Percentiles rank a stretch among this genome's conserved stretches.
These are phyloP conservation scores for Musa acuminata DNA, from an alignment of 176 grass and related monocot species.

Conservation along the genomic window DNA sequence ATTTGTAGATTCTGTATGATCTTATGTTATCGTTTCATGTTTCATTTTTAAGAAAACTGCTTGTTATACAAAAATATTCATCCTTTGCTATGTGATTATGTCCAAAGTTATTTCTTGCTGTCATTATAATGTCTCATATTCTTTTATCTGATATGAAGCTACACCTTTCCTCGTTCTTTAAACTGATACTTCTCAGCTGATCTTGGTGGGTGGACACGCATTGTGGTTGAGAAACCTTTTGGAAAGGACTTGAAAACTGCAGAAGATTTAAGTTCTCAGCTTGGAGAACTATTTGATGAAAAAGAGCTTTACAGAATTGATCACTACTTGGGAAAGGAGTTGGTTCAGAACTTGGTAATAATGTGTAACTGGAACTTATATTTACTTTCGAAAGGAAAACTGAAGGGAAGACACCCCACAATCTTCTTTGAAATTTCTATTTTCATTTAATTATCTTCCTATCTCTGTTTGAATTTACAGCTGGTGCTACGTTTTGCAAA, in stretches of 20 bases:
- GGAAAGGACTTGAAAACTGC: conserved; percentile 15
- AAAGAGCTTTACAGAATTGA: conserved; percentile 18
- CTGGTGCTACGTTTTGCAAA: conserved; percentile 20
- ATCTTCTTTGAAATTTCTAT: background rate
- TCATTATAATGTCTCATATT: background rate
- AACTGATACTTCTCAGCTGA: conserved; percentile 6
- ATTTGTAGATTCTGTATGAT: background rate
- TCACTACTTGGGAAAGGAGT: conserved; percentile 25
- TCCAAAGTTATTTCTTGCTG: background rate
- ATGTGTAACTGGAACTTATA: background rate
- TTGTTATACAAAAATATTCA: background rate
- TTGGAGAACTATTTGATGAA: conserved; percentile 18
- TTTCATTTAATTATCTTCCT: background rate
- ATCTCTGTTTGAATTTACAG: conserved; percentile 3
- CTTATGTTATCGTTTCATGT: background rate
- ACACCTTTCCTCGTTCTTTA: background rate
- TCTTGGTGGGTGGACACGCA: conserved; percentile 12
- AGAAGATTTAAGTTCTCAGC: conserved; percentile 17
- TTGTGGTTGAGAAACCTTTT: conserved; percentile 21
- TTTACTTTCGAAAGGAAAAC: background rate
- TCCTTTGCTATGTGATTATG: background rate
- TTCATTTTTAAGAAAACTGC: background rate
- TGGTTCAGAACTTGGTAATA: conserved; percentile 24
- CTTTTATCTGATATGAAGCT: background rate
- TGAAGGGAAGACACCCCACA: background rate